Evolutionary conservation across 257 asterid species (phyloP).

Genomic region (Solanum megistacrolobum): DNA sequence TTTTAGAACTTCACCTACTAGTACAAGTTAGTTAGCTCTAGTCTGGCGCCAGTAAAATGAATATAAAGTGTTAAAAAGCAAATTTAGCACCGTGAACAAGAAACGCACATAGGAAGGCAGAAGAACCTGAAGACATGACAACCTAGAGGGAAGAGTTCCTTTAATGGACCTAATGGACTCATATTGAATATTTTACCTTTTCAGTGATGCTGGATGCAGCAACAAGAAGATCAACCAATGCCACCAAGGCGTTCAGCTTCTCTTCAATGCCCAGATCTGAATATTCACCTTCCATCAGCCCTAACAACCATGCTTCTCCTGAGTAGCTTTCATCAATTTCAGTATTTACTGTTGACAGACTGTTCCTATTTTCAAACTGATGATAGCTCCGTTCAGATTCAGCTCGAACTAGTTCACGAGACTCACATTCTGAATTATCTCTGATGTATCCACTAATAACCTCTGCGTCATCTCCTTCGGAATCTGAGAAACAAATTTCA

Average conservation of each 20-base stretch:
- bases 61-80: not conserved
- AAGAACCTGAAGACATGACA: not conserved
- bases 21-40: not conserved
- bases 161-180: not conserved
- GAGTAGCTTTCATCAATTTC: constrained; percentile 98
- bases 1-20: not conserved
- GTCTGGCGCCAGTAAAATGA: not conserved
- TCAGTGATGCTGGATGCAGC: constrained; percentile 68
- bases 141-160: not conserved
- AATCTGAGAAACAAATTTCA: constrained; percentile 50
- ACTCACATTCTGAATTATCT: constrained; percentile 49
- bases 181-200: constrained; percentile 50
- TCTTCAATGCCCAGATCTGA: constrained; percentile 82
- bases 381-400: constrained; percentile 20
- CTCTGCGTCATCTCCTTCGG: constrained; percentile 70
- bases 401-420: constrained; percentile 34
- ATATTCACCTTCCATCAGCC: constrained; percentile 95
- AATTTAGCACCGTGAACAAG: not conserved
- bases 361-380: constrained; percentile 17
- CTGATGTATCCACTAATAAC: constrained; percentile 37
- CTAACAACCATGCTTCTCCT: constrained; percentile 89
- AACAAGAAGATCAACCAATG: constrained; percentile 68
- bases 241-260: constrained; percentile 61
- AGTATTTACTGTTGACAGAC: constrained; percentile 21
- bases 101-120: not conserved